Base-by-base conservation (phyloP, 495 filamentous ascomycete genomes). In the Penicillium desertorum region DNA sequence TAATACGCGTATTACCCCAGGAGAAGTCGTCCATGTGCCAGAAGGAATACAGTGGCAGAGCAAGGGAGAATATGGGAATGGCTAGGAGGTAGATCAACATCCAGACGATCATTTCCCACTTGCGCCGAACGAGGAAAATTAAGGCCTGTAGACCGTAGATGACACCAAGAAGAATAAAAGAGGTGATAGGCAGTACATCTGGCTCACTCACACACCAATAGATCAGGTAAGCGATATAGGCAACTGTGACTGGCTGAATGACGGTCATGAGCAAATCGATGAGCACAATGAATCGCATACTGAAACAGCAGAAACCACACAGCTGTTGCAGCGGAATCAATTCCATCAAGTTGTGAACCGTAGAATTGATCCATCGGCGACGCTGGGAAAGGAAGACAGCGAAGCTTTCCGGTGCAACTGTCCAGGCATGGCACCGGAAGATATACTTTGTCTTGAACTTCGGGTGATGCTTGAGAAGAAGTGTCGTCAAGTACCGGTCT, bases 1-100 rank as follows among this genome's bases (percentile, higher is more conserved):
- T 92, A 42, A 99, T 81, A 81, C 95, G 92, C 0, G 94, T 98
- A 71, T 90, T 98, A 81, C 94, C 94, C 94, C 94, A 98, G 7
- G 86, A 88, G 83, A 99, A 99, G 79, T 99, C 94, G 71, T 99
- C 94, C 94, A 97, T 97, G 74, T 98, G 82, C 94, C 94, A 99
- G 84, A 99, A 99, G 44, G 92, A 81, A 73, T 98, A 99, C 6
- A 99, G 81, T 1, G 94, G 94, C 8, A 99, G 80, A 50, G 84
- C 92, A 59, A 96, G 88, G 29, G 90, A 85, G 82, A 96, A 98
- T 60, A 99, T 84, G 12, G 94, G 94, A 53, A 96, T 86, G 51
- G 94, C 95, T 23, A 94, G 63, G 45, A 99, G 79, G 73, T 99
- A 99, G 51, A 99, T 84, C 59, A 99, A 74, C 92, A 99, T 96